phyloP scores from a whole-genome alignment of 2,329 filamentous ascomycete genomes.

The Exophiala bonariae region DNA sequence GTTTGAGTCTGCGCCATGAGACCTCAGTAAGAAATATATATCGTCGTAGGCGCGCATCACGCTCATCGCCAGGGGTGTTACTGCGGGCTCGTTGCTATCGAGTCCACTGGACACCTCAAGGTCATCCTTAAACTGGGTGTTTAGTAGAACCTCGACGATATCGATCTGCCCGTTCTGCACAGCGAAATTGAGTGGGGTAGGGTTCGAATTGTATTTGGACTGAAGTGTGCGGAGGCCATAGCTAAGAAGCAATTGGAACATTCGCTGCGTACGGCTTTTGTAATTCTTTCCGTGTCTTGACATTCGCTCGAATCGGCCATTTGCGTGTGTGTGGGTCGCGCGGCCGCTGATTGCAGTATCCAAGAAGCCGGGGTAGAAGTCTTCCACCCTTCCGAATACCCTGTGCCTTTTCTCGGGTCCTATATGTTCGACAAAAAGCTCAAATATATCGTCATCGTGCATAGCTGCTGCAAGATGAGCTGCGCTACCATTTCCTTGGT shows the following conservation, averaged over 20 bases:
- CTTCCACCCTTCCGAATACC: neutral
- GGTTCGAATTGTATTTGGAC: neutral
- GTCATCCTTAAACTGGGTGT: neutral
- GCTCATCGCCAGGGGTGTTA: neutral
- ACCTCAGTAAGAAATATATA: neutral
- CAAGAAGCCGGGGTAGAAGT: neutral
- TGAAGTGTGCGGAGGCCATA: neutral
- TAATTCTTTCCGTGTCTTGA: neutral
- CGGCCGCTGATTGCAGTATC: neutral
- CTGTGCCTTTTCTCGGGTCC: neutral
- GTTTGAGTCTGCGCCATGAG: neutral
- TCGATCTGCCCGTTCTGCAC: neutral
- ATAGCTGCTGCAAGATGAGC: neutral
- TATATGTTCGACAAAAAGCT: neutral
- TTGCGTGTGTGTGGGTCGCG: neutral
- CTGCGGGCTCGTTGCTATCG: too few species aligned
- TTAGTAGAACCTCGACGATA: neutral
- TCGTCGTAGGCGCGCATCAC: neutral
- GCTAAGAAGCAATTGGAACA: neutral
- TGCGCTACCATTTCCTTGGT: neutral
- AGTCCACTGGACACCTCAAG: too few species aligned
- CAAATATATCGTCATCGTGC: neutral
- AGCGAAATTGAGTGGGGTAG: neutral
- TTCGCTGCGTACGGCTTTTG: neutral
- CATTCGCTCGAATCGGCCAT: neutral